Evolutionary conservation across 1,139 yeast genomes (phyloP), one percentile per base, ranked within the genome.

Genomic region (Protomyces inundatus): DNA sequence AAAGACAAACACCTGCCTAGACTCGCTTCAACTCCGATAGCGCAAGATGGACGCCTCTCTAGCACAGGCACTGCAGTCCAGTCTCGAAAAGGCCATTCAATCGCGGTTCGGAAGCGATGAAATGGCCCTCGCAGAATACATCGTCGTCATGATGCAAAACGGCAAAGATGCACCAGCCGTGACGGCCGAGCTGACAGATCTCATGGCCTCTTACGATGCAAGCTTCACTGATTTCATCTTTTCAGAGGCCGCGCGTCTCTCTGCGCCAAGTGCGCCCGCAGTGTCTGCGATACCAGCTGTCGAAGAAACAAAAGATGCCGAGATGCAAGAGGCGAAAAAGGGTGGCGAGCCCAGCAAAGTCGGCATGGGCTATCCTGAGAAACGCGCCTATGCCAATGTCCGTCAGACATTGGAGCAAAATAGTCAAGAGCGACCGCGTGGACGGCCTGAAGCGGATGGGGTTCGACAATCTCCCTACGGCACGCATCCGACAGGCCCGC

Each of bases 101-200:
- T 50, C 50, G 33, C 32, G 56, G 6, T 58, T 58, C 52, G 62
- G 54, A n/a, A 39, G 39, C 33, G 62, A 58, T 3, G 62, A 58
- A 30, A 30, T 37, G n/a, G 56, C 62, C 6, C 53, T 58, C 56
- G 62, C 62, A 2, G 62, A 58, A 30, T 58, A 58, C 23, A 37
- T 58, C 46, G 53, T 58, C 14, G 62, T 58, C 45, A 58, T 58
- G 62, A 37, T 58, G 37, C 62, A 58, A 45, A 58, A 58, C 36
- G 62, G 56, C 35, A 58, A 58, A 33, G 62, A 58, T n/a, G 62
- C 62, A 34, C 52, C 51, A 39, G 62, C 52, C 16, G 32, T 58
- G 12, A 52, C 62, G n/a, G 55, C 52, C 4, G 62, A 58, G 52
- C 46, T 58, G 35, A 36, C 33, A 48, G 62, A 58, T 23, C 56